Evolutionary conservation across 2,329 filamentous ascomycete genomes (phyloP).

Genomic region (Bimuria novae-zelandiae): DNA sequence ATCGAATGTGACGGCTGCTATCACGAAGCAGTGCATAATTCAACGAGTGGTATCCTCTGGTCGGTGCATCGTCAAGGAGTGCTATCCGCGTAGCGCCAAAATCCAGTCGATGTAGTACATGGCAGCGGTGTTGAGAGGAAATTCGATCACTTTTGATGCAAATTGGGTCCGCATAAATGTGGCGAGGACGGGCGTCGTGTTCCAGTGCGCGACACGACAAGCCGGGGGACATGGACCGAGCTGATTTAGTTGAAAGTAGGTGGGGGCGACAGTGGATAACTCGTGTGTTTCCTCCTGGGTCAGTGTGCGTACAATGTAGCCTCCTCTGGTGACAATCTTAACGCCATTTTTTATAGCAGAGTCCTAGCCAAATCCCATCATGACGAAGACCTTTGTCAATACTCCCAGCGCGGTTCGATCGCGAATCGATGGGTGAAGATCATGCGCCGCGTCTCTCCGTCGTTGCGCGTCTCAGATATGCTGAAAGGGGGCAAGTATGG

Average conservation of each 20-base stretch:
- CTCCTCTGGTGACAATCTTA: too few species aligned
- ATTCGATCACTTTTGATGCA: not conserved
- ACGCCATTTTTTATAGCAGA: too few species aligned
- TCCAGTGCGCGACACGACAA: constrained; percentile 3
- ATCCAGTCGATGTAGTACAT: not conserved
- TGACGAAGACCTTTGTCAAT: not conserved
- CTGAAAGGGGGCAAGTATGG: not conserved
- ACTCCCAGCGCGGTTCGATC: not conserved
- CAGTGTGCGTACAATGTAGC: not conserved
- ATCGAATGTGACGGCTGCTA: not conserved
- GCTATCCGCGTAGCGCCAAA: not conserved
- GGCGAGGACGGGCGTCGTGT: not conserved
- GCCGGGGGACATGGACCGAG: not conserved
- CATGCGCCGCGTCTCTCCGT: constrained; percentile 10
- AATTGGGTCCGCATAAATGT: not conserved
- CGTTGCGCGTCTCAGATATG: constrained; percentile 7
- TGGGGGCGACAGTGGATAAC: not conserved
- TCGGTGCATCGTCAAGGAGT: not conserved
- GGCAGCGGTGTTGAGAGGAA: not conserved
- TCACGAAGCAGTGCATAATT: not conserved
- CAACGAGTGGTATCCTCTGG: not conserved
- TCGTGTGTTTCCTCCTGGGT: not conserved
- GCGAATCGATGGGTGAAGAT: not conserved
- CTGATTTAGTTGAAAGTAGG: not conserved
- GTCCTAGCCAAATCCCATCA: too few species aligned